These are phyloP conservation scores for Diaporthe sp. DNA, from an alignment of 2,329 filamentous ascomycete genomes.

Conservation along the genomic window DNA sequence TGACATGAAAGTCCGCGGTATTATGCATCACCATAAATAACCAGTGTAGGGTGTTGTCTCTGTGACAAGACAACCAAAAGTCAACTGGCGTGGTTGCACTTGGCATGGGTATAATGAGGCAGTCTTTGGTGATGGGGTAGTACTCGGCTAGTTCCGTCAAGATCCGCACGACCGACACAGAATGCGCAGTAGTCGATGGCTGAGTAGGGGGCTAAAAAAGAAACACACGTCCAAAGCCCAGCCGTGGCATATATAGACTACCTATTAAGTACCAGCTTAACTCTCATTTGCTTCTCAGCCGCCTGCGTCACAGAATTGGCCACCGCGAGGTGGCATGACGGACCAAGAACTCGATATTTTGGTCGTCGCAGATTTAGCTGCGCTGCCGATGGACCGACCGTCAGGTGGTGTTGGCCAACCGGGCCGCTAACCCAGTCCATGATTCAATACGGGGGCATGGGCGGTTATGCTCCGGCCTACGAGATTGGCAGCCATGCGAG, in stretches of 20 bases:
- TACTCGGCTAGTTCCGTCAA: background rate
- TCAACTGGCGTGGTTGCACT: too few species aligned
- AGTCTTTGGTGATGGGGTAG: background rate
- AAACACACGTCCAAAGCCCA: background rate
- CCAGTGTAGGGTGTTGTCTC: too few species aligned
- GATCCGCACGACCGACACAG: background rate
- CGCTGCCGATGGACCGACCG: background rate
- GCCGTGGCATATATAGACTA: background rate
- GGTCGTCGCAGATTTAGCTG: slow-evolving; percentile 15
- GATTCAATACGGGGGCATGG: slow-evolving; percentile 11
- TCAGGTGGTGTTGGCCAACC: background rate
- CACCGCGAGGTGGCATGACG: background rate
- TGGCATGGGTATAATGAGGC: background rate
- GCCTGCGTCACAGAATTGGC: background rate
- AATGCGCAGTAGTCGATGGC: too few species aligned
- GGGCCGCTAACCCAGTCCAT: slow-evolving; percentile 4
- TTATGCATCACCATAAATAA: too few species aligned
- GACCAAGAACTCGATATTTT: background rate
- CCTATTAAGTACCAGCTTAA: background rate
- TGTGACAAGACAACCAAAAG: too few species aligned
- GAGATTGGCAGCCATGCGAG: slow-evolving; percentile 11
- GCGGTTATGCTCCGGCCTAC: background rate
- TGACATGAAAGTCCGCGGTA: too few species aligned
- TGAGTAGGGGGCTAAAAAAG: background rate
- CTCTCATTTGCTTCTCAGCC: slow-evolving; percentile 4